Evolutionary conservation across 2,329 filamentous ascomycete species (phyloP).

Genomic region (Monosporascus cannonballus): DNA sequence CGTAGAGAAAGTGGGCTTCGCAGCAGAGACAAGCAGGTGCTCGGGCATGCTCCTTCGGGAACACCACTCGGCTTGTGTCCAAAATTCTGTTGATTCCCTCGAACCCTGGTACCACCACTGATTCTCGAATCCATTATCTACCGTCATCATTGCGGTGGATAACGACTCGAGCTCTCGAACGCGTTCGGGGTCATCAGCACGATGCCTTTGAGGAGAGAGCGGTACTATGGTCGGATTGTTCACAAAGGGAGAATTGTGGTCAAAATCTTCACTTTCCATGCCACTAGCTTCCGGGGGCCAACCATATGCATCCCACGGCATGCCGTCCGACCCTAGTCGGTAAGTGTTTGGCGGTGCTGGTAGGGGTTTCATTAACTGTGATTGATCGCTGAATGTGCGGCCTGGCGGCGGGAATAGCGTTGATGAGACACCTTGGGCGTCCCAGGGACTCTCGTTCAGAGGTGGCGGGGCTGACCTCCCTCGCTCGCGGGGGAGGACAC

Average conservation of each 20-base stretch:
- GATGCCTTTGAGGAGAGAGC: conserved; percentile 15
- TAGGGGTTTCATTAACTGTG: conserved; percentile 35
- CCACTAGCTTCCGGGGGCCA: conserved; percentile 26
- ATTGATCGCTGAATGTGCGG: conserved; percentile 12
- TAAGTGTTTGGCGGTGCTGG: conserved; percentile 33
- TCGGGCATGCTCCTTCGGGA: not conserved
- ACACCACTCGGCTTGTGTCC: not conserved
- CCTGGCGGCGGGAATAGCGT: conserved; percentile 20
- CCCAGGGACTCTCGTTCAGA: conserved; percentile 42
- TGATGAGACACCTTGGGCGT: conserved; percentile 27
- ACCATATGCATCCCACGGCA: conserved; percentile 39
- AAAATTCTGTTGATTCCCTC: conserved; percentile 20
- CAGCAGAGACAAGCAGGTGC: not conserved
- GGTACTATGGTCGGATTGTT: conserved; percentile 17
- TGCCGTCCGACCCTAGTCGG: conserved; percentile 39
- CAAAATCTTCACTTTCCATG: conserved; percentile 21
- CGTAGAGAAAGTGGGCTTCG: not conserved
- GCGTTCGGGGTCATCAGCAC: conserved; percentile 28
- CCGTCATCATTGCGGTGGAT: conserved; percentile 48
- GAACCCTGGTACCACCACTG: conserved; percentile 51
- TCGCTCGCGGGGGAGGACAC: conserved; percentile 33
- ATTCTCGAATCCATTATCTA: conserved; percentile 52
- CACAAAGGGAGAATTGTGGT: conserved; percentile 11
- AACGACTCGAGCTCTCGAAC: conserved; percentile 40
- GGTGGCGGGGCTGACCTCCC: conserved; percentile 45